Evolutionary conservation across 768 basidiomycete species (phyloP).

Genomic region (Termitomyces sp.): DNA sequence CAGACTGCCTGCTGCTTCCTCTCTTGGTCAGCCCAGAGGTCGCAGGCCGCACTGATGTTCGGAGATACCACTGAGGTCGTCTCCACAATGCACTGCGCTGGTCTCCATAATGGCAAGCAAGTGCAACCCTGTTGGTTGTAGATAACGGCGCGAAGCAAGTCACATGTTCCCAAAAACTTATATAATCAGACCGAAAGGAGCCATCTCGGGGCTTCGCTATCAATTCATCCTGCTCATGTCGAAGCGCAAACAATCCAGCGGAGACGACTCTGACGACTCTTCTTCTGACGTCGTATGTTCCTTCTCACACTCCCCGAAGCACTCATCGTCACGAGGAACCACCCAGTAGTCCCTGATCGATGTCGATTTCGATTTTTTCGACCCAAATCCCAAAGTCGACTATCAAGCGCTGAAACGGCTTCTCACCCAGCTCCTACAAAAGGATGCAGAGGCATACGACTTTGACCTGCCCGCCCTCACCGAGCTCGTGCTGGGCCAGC

Average conservation of each 20-base stretch:
- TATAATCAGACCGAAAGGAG: too few species aligned
- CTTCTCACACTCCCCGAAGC: not conserved
- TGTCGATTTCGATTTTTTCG: constrained; percentile 93
- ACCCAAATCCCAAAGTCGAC: constrained; percentile 75
- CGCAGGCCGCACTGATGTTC: too few species aligned
- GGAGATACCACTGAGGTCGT: too few species aligned
- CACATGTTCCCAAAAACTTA: too few species aligned
- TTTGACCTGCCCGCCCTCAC: constrained; percentile 70
- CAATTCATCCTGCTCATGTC: constrained; percentile 29
- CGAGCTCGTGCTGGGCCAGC: constrained; percentile 72
- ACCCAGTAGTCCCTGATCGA: constrained; percentile 59
- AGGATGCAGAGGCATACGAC: constrained; percentile 55
- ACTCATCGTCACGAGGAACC: not conserved
- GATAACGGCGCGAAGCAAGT: too few species aligned
- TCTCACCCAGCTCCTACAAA: constrained; percentile 60
- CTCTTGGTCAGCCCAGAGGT: too few species aligned
- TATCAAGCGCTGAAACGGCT: constrained; percentile 83
- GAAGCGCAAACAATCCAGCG: constrained; percentile 46
- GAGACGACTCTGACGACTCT: constrained; percentile 32
- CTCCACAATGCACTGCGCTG: too few species aligned
- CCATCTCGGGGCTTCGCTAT: too few species aligned
- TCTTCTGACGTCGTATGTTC: constrained; percentile 26
- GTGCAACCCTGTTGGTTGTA: too few species aligned
- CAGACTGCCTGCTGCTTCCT: too few species aligned
- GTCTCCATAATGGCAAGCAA: too few species aligned